Base-by-base conservation (phyloP, 306 rosid species). In the Hippophae tibetana region DNA sequence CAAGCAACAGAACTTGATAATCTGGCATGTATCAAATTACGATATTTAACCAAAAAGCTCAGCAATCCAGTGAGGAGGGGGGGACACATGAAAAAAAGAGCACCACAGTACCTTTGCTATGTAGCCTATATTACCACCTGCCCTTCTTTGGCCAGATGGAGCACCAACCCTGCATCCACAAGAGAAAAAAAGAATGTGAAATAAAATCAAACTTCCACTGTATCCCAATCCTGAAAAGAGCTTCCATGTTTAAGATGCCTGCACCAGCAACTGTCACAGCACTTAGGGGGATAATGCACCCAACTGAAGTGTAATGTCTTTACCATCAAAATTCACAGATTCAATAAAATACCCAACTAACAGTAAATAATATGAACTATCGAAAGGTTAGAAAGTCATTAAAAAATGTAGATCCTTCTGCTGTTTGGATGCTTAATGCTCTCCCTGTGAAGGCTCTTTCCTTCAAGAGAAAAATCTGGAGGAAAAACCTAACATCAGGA, bases 91-190 rank as follows among this genome's bases (percentile, higher is more conserved):
- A 3, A 13, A 47, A 9, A 57, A 47, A 41, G 7, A 42, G 3
- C n/a, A 43, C 3, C 46, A 49, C 3, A 31, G 57, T 58, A 90
- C 97, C 95, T 87, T 87, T 6, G 75, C 69, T 41, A 64, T 66
- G 41, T 72, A 83, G 62, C 64, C 75, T 74, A 81, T 78, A 69
- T 68, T 67, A 31, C 64, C 82, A 31, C 64, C 82, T 55, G 75
- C 64, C 69, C 75, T 74, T 71, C 84, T 84, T 63, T 78, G 97
- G 66, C 48, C 62, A 3, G 66, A 50, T 51, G 85, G 80, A 56
- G 67, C 84, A 25, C 69, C 84, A 47, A 64, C 71, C 84, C 98
- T 90, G 89, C 82, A 82, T 52, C 64, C 54, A 54, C 72, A 68
- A 13, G 43, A 42, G 31, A 18, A 51, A 43, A 65, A 68, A 57